Conservation (phyloP, 371 early-diverging fungal genomes). For the Choanephora cucurbitarum region DNA sequence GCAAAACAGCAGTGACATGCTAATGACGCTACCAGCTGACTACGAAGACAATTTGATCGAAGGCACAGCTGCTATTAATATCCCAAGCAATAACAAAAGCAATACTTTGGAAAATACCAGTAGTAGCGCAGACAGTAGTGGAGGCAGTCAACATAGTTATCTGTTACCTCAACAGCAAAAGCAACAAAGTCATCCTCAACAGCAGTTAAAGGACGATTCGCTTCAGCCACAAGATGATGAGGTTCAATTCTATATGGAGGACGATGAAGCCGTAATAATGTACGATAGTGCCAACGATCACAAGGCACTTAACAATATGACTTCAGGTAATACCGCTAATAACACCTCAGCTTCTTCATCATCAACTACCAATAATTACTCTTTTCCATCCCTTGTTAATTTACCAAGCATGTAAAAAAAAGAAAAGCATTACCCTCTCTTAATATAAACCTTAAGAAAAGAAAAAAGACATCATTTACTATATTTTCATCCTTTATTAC, state of each 20-base stretch:
- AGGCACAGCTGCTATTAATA: constrained; percentile 33
- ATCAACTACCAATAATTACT: not conserved
- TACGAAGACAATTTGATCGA: constrained; percentile 18
- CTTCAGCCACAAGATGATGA: constrained; percentile 35
- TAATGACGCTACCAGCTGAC: constrained; percentile 5
- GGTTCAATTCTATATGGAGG: constrained; percentile 54
- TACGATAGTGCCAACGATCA: constrained; percentile 19
- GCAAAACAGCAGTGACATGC: constrained; percentile 3
- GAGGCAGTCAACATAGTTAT: constrained; percentile 10
- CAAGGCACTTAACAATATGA: constrained; percentile 17
- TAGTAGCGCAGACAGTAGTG: constrained; percentile 7
- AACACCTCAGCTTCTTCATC: not conserved
- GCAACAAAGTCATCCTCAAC: not conserved
- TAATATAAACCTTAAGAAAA: not conserved
- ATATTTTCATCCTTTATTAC: not conserved
- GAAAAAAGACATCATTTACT: constrained; percentile 8
- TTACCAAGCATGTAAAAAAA: constrained; percentile 15
- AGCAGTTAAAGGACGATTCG: constrained; percentile 7
- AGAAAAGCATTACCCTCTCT: not conserved
- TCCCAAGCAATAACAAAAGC: constrained; percentile 19
- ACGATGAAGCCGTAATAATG: constrained; percentile 32
- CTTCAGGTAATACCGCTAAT: constrained; percentile 1
- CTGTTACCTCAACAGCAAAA: not conserved
- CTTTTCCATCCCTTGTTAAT: constrained; percentile 19
- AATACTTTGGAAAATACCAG: not conserved